A percentile compares a stretch with the other conserved stretches of the same genome.
Conservation (phyloP, 1,284 basidiomycete genomes). For the Rhodotorula sp. region DNA sequence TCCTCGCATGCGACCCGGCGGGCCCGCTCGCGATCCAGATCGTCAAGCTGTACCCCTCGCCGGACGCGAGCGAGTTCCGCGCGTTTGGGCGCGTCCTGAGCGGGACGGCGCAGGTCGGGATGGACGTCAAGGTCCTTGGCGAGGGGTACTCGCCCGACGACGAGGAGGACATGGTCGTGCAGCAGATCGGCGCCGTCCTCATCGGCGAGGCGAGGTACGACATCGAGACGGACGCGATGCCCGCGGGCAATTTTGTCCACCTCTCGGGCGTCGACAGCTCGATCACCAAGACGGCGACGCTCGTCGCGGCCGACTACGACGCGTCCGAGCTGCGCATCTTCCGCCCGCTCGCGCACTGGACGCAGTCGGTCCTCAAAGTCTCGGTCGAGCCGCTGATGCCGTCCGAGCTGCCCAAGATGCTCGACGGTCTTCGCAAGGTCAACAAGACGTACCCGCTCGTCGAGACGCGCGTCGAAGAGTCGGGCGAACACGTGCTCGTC, state of each 20-base stretch:
- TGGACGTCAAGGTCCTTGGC: conserved; percentile 90
- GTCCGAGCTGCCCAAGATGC: conserved; percentile 97
- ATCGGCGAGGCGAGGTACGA: conserved; percentile 89
- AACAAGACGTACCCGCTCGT: conserved; percentile 97
- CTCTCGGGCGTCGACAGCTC: conserved; percentile 91
- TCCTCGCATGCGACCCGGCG: conserved; percentile 78
- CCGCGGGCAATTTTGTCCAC: conserved; percentile 89
- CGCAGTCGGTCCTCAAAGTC: conserved; percentile 96
- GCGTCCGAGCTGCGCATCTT: conserved; percentile 87
- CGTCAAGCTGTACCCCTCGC: conserved; percentile 91
- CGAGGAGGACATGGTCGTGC: conserved; percentile 94
- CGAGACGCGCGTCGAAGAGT: conserved; percentile 95
- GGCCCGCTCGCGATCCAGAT: conserved; percentile 92
- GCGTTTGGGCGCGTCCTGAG: conserved; percentile 94
- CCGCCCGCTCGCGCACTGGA: conserved; percentile 92
- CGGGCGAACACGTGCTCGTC: conserved; percentile 93
- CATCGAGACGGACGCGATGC: conserved; percentile 81
- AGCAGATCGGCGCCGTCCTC: conserved; percentile 83
- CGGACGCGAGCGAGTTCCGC: conserved; percentile 92
- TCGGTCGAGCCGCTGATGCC: conserved; percentile 98
- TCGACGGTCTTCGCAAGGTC: conserved; percentile 91
- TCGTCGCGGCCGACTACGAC: conserved; percentile 60
- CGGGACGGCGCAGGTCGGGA: conserved; percentile 80
- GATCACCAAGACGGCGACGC: conserved; percentile 91
- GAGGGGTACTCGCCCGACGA: conserved; percentile 97